These are phyloP conservation scores for Cladosporium sp. DNA, from an alignment of 2,329 filamentous ascomycete genomes.

Conservation along the genomic window DNA sequence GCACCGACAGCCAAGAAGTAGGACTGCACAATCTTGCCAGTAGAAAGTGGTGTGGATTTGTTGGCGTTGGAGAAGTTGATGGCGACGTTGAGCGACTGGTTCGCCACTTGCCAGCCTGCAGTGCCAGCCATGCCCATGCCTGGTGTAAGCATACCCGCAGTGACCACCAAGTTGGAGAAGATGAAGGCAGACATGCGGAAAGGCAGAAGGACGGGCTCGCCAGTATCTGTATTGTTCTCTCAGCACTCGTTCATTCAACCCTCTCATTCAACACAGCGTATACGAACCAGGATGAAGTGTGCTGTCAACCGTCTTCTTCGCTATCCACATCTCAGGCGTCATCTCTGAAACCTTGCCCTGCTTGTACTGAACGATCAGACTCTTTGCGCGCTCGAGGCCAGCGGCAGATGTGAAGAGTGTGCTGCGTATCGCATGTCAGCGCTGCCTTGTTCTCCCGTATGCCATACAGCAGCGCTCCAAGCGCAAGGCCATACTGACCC, in stretches of 20 bases:
- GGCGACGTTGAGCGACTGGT: slow-evolving; percentile 96
- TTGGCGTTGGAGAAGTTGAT: slow-evolving; percentile 98
- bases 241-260: neutral
- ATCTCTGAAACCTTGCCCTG: slow-evolving; percentile 74
- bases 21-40: slow-evolving; percentile 77
- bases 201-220: slow-evolving; percentile 85
- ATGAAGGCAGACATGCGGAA: slow-evolving; percentile 98
- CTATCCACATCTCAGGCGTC: slow-evolving; percentile 88
- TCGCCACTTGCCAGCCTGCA: slow-evolving; percentile 89
- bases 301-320: slow-evolving; percentile 96
- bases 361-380: slow-evolving; percentile 81
- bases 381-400: slow-evolving; percentile 84
- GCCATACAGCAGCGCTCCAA: neutral
- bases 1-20: slow-evolving; percentile 91
- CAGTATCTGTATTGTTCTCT: slow-evolving; percentile 66
- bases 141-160: slow-evolving; percentile 94
- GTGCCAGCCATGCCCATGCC: slow-evolving; percentile 81
- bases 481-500: slow-evolving; percentile 8
- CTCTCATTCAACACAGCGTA: neutral
- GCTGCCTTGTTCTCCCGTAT: neutral
- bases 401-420: slow-evolving; percentile 78
- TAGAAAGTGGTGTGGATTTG: slow-evolving; percentile 88
- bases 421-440: slow-evolving; percentile 49
- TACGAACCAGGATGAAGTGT: slow-evolving; percentile 86
- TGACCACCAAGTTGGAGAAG: slow-evolving; percentile 89